Conservation (phyloP, 116 monocot species). For the Trichopus zeylanicus region DNA sequence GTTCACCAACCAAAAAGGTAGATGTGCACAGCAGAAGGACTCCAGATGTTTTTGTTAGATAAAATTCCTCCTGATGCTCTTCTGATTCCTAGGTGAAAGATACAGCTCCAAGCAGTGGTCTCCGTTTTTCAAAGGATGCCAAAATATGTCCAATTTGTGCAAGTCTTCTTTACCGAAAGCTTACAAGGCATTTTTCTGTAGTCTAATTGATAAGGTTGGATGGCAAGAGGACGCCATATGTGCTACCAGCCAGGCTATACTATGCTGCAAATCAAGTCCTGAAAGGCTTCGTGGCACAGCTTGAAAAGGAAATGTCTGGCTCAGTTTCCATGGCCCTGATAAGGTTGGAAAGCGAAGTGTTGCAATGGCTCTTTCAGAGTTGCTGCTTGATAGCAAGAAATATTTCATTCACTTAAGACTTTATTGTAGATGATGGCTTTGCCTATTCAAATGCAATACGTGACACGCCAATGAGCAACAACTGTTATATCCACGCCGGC, state of each 20-base stretch:
- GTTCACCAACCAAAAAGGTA: constrained; percentile 12
- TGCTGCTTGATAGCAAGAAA: constrained; percentile 52
- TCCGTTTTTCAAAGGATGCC: constrained; percentile 2
- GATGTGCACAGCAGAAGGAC: constrained; percentile 7
- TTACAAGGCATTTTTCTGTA: constrained; percentile 48
- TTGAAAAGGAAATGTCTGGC: constrained; percentile 57
- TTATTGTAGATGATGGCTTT: constrained; percentile 29
- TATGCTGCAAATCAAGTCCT: constrained; percentile 30
- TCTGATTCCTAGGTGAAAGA: constrained; percentile 10
- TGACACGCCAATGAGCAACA: constrained; percentile 7
- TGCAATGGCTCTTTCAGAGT: constrained; percentile 66
- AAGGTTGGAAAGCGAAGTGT: constrained; percentile 54
- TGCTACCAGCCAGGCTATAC: constrained; percentile 39
- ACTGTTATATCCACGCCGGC: constrained; percentile 20
- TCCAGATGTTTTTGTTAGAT: constrained; percentile 7
- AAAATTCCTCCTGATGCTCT: constrained; percentile 4
- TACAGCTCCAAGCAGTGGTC: constrained; percentile 3
- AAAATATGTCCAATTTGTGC: constrained; percentile 15
- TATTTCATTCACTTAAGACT: constrained; percentile 58
- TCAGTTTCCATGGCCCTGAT: constrained; percentile 76
- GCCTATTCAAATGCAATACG: constrained; percentile 13
- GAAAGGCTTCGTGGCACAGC: constrained; percentile 34
- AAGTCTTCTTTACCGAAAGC: constrained; percentile 30
- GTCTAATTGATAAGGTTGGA: constrained; percentile 54
- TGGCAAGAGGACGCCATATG: constrained; percentile 80